Base-by-base conservation (phyloP, 1,284 basidiomycete genomes). In the Caloboletus firmus region DNA sequence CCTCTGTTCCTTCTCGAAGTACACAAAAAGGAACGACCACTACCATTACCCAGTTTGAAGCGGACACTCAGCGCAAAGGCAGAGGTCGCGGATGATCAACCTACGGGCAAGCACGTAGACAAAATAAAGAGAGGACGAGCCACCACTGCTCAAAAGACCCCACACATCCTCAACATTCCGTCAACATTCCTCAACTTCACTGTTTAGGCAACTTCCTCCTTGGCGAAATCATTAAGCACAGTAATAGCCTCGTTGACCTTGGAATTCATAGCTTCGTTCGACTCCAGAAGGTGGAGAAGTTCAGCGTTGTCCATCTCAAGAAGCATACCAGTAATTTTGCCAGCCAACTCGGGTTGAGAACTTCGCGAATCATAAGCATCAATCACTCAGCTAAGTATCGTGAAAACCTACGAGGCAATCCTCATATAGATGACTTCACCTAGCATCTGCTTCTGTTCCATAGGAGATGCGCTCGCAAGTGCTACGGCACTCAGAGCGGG, bases 241-340 rank as follows among this genome's bases (percentile, higher is more conserved):
- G 75, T 69, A 55, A 94, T 78, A 26, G 95, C 95, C 79, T 97
- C 95, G 63, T 83, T 84, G 62, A 97, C 89, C 82, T 98, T 98
- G 73, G 79, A 76, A 67, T 83, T 82, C 78, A 98, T 84, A 41
- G 93, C 85, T 18, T 93, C 91, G 39, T 79, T 78, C 46, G 84
- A 79, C 61, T 95, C 91, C 64, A 97, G 76, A 55, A 98, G 82
- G 73, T 91, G 86, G 35, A 97, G 76, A 44, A 98, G 80, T 75
- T 97, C 95, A 51, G 80, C 71, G 76, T 95, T 95, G 74, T 97
- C 94, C 93, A 98, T 97, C 83, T 98, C 95, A 61, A 96, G 84
- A 64, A 97, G 79, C 94, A 97, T 96, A 56, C 92, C 95, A 53
- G 95, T 98, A 72, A 98, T 97, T 82, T 98, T 97, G 61, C 95